These are phyloP conservation scores for Globisporangium lucens DNA, from an alignment of 352 stramenopile species.

Conservation along the genomic window DNA sequence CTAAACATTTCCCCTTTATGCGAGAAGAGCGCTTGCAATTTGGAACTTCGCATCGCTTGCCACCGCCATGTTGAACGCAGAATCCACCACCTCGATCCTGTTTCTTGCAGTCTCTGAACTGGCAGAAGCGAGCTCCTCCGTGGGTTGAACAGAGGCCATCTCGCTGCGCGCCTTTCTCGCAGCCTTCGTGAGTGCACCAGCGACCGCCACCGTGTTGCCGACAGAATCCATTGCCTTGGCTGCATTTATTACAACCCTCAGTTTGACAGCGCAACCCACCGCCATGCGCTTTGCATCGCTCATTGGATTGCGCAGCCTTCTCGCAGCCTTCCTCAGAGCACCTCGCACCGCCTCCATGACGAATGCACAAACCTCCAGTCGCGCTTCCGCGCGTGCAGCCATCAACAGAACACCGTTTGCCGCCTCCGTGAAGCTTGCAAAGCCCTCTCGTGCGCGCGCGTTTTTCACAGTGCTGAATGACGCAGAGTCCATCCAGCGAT, in stretches of 20 bases:
- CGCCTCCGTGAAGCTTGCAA: conserved; percentile 1
- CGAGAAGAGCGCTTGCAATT: no score
- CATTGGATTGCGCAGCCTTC: conserved; percentile 49
- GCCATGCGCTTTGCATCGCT: conserved; percentile 78
- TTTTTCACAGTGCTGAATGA: background rate
- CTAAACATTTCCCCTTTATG: no score
- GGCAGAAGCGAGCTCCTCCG: conserved; percentile 10
- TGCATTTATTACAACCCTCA: background rate
- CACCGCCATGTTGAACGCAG: background rate
- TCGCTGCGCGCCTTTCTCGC: background rate
- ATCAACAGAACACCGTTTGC: background rate
- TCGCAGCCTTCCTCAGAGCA: background rate
- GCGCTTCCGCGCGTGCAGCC: background rate
- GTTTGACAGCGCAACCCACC: conserved; percentile 54
- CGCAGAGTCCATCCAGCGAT: background rate
- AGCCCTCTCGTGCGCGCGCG: conserved; percentile 2
- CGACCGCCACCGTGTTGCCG: conserved; percentile 1
- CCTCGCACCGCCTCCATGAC: background rate
- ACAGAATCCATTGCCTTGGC: conserved; percentile 1
- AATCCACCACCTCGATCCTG: conserved; percentile 81
- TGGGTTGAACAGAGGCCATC: background rate
- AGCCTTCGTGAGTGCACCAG: conserved; percentile 1
- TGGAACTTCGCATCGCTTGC: no score
- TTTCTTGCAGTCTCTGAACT: conserved; percentile 61
- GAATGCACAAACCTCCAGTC: background rate